phyloP scores from a whole-genome alignment of 495 filamentous ascomycete genomes.

The Penicillium daleae region DNA sequence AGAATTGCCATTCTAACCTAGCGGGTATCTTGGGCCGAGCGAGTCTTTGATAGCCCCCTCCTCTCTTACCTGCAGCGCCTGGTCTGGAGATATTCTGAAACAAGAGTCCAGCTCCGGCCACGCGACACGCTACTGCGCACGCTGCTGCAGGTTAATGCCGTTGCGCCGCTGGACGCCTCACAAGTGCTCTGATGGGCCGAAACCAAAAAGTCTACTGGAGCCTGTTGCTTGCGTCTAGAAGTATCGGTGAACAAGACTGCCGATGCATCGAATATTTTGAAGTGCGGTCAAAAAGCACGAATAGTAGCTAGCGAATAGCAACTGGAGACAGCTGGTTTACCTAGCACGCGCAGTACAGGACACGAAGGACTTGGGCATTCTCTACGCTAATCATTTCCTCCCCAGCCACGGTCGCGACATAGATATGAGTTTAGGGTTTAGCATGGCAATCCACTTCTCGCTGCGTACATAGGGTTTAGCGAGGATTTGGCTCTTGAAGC shows the following conservation, averaged over 20 bases:
- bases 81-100: slow-evolving; percentile 26
- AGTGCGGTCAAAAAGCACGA: neutral
- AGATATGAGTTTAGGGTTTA: neutral
- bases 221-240: neutral
- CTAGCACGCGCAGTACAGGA: neutral
- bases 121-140: slow-evolving; percentile 29
- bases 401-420: neutral
- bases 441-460: neutral
- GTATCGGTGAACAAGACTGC: slow-evolving; percentile 3
- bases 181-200: slow-evolving; percentile 13
- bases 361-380: neutral
- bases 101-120: slow-evolving; percentile 28
- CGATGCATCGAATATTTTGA: neutral
- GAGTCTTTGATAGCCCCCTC: slow-evolving; percentile 1
- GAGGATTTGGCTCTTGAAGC: neutral
- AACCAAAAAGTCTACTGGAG: neutral
- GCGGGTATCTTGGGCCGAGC: neutral
- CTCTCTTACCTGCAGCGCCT: neutral
- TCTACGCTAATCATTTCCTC: neutral
- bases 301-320: neutral
- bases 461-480: neutral
- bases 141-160: slow-evolving; percentile 24
- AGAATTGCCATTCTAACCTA: slow-evolving; percentile 5
- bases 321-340: neutral
- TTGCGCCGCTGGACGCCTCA: slow-evolving; percentile 29